Evolutionary conservation across 2,329 filamentous ascomycete genomes (phyloP), one percentile per base, ranked within the genome.

Genomic region (Harringtonia aguacate): DNA sequence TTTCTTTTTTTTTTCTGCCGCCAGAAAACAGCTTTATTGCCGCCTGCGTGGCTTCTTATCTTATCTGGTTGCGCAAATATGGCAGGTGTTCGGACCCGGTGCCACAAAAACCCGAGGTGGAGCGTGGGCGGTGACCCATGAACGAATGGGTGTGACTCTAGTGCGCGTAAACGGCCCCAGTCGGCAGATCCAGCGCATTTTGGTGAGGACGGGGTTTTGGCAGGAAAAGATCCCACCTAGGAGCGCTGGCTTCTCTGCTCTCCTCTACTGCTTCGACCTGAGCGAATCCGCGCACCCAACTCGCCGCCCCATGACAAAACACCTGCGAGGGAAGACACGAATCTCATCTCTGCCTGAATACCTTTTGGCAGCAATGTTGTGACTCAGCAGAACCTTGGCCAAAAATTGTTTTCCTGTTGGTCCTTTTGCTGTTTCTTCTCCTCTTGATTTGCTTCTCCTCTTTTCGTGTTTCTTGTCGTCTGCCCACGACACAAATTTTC

Each of bases 131-230:
- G 21, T 41, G 35, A 18, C 24, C 30, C 12, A 8, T 4, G 14
- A 20, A 8, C 9, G 39, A 29, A 8, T 14, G 24, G 34, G 35
- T 34, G 35, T 38, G 29, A 2, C n/a, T 30, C 13, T 38, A 35
- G 36, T 24, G 22, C n/a, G 28, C 18, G 27, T 28, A 31, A 18
- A 10, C 21, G 8, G 18, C 14, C 15, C 30, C 22, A 34, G 43
- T 44, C 42, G 43, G 43, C 29, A 39, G 43, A 44, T 44, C 20
- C 39, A 44, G 22, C 28, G 40, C 41, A 39, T 43, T 39, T 35
- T 46, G 36, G 40, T 20, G 31, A 24, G 35, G 36, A 24, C 21
- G 15, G 41, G 40, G 36, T 18, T 28, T 28, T 33, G 29, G 14
- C 15, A 7, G 30, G 29, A 39, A 31, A 30, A 34, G 37, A 41